phyloP scores from a whole-genome alignment of 805 yeast genomes.

The Cyberlindnera subsufficiens region DNA sequence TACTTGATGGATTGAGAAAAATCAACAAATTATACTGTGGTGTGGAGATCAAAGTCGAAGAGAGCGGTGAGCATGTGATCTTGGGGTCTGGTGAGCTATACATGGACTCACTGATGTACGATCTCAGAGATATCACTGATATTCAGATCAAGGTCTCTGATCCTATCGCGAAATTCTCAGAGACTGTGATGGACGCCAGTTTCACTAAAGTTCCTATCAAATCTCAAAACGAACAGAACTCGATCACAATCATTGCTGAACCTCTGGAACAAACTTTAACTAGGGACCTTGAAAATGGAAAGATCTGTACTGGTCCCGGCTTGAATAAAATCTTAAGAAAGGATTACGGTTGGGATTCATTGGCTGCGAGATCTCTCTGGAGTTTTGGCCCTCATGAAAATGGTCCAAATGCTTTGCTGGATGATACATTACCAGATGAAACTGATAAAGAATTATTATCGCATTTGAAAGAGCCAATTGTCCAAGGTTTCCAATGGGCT shows the following conservation, averaged over 20 bases:
- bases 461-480: slow-evolving; percentile 46
- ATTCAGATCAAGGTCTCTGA: slow-evolving; percentile 78
- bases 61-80: slow-evolving; percentile 80
- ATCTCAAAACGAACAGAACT: slow-evolving; percentile 48
- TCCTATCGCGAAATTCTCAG: slow-evolving; percentile 76
- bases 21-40: slow-evolving; percentile 62
- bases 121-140: slow-evolving; percentile 53
- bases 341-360: slow-evolving; percentile 72
- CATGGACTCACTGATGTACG: slow-evolving; percentile 77
- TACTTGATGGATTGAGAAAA: slow-evolving; percentile 63
- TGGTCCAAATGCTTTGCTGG: slow-evolving; percentile 48
- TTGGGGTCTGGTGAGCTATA: slow-evolving; percentile 85
- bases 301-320: slow-evolving; percentile 28
- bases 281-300: slow-evolving; percentile 49
- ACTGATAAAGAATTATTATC: slow-evolving; percentile 49
- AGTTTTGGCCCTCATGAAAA: slow-evolving; percentile 55
- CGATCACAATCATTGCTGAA: slow-evolving; percentile 69
- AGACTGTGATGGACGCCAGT: slow-evolving; percentile 64
- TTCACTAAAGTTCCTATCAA: slow-evolving; percentile 59
- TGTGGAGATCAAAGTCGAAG: slow-evolving; percentile 67
- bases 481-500: slow-evolving; percentile 82
- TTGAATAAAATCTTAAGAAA: slow-evolving; percentile 51
- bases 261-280: slow-evolving; percentile 57
- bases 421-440: slow-evolving; percentile 73
- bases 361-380: slow-evolving; percentile 82